A percentile compares a stretch with the other conserved stretches of the same genome.
Conservation (phyloP, 345 rosid species). For the Pugionium cornutum region DNA sequence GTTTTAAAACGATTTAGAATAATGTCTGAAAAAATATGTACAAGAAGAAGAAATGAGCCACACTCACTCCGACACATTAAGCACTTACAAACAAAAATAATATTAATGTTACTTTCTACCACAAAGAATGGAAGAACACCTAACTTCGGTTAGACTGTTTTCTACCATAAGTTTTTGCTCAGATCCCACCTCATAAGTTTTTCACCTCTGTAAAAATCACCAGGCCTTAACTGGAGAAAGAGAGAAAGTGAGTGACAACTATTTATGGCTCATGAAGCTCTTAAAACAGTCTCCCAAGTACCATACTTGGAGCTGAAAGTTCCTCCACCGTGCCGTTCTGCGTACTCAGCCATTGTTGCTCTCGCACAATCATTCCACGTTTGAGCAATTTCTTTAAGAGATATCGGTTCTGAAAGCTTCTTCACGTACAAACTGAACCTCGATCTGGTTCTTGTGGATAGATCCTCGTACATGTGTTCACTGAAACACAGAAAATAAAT, state of each 20-base stretch:
- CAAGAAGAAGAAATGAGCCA: too few species aligned
- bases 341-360: constrained; percentile 55
- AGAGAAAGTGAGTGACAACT: neutral
- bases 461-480: constrained; percentile 51
- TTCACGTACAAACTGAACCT: constrained; percentile 55
- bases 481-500: constrained; percentile 36
- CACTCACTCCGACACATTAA: too few species aligned
- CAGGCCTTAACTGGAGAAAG: neutral
- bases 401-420: constrained; percentile 55
- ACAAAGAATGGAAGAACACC: too few species aligned
- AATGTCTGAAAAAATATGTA: too few species aligned
- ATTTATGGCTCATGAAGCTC: constrained; percentile 14
- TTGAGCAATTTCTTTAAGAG: constrained; percentile 62
- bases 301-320: constrained; percentile 76
- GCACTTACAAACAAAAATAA: too few species aligned
- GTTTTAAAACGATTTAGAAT: too few species aligned
- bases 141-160: too few species aligned
- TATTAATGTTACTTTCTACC: too few species aligned
- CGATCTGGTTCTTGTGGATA: constrained; percentile 54
- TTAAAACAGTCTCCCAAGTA: constrained; percentile 54
- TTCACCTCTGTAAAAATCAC: constrained; percentile 1
- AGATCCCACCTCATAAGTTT: neutral
- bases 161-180: too few species aligned
- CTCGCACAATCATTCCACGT: constrained; percentile 69
- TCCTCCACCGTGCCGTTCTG: constrained; percentile 59